Conservation (phyloP, 495 filamentous ascomycete species). For the Ramalina intermedia region DNA sequence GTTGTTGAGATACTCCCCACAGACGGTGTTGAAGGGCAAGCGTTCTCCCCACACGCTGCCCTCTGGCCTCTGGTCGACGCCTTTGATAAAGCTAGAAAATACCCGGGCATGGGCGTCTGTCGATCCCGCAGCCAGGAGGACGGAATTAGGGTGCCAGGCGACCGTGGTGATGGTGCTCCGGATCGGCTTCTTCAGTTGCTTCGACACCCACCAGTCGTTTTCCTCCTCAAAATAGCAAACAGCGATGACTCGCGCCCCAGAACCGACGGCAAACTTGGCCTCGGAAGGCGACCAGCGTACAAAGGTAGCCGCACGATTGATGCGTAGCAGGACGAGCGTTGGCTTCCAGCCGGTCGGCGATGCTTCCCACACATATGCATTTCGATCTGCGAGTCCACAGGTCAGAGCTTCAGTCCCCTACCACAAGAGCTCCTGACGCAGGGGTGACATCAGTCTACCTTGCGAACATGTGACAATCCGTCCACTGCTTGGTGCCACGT, state of each 20-base stretch:
- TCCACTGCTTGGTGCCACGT: conserved; percentile 80
- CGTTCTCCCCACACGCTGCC: conserved; percentile 87
- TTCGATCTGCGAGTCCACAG: conserved; percentile 52
- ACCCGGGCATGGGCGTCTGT: conserved; percentile 97
- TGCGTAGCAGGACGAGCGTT: conserved; percentile 88
- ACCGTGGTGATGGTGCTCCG: conserved; percentile 89
- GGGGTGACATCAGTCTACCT: conserved; percentile 36
- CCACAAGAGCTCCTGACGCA: not conserved
- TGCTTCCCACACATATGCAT: conserved; percentile 95
- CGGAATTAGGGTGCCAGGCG: conserved; percentile 93
- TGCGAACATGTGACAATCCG: conserved; percentile 97
- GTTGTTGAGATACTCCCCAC: conserved; percentile 88
- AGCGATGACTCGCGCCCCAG: conserved; percentile 88
- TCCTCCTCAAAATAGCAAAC: conserved; percentile 98
- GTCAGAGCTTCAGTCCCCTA: not conserved
- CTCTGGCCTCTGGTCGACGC: conserved; percentile 74
- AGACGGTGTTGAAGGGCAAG: conserved; percentile 93
- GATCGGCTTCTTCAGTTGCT: conserved; percentile 96
- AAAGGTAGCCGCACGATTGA: conserved; percentile 92
- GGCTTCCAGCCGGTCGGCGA: conserved; percentile 88
- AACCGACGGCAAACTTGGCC: conserved; percentile 93
- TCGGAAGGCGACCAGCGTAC: conserved; percentile 96
- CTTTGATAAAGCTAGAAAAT: conserved; percentile 92
- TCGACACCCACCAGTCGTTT: conserved; percentile 99
- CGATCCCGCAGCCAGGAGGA: conserved; percentile 82